These are phyloP conservation scores for Aspergillus sergii DNA, from an alignment of 2,329 filamentous ascomycete species.

Conservation along the genomic window DNA sequence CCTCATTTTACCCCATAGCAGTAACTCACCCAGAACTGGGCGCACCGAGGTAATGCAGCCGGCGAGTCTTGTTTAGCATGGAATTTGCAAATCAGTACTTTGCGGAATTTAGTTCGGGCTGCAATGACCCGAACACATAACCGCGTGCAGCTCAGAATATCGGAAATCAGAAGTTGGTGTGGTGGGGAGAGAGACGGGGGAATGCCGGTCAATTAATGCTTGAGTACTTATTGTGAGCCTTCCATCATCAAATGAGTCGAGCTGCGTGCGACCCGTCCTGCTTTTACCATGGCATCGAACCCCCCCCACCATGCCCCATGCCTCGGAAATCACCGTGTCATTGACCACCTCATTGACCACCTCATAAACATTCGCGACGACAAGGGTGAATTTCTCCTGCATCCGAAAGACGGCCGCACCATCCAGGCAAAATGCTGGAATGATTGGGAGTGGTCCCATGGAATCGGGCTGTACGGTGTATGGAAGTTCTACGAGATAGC, in stretches of 20 bases:
- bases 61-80: background rate
- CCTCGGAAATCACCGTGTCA: constrained; percentile 27
- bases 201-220: background rate
- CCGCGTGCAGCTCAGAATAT: background rate
- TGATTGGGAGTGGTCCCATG: constrained; percentile 79
- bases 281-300: background rate
- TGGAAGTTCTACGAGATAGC: constrained; percentile 81
- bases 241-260: background rate
- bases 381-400: constrained; percentile 73
- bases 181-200: background rate
- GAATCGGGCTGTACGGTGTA: constrained; percentile 76
- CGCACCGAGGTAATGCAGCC: background rate
- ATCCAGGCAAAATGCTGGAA: constrained; percentile 83
- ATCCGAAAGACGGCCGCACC: constrained; percentile 69
- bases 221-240: background rate
- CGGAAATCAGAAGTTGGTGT: background rate
- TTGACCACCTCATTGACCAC: constrained; percentile 70
- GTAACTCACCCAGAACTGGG: background rate
- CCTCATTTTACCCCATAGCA: background rate
- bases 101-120: background rate
- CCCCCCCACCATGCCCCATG: no score
- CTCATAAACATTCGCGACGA: constrained; percentile 77
- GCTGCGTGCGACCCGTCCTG: no score
- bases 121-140: background rate
- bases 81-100: background rate